phyloP scores from a whole-genome alignment of 2,329 filamentous ascomycete species.

The Exophiala bonariae region DNA sequence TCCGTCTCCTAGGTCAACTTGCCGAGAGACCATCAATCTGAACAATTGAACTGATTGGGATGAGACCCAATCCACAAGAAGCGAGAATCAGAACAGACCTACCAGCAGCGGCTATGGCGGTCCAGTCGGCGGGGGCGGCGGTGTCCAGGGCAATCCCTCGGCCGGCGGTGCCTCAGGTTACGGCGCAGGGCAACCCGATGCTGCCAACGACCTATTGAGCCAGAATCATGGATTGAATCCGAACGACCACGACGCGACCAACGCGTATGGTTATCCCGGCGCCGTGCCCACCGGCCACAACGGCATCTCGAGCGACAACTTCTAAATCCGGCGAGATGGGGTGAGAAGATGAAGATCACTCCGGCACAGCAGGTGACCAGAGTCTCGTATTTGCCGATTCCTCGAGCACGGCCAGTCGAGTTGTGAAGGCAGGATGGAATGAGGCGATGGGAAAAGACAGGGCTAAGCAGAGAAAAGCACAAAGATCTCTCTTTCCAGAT shows the following conservation, averaged over 20 bases:
- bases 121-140: constrained; percentile 35
- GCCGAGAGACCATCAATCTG: constrained; percentile 45
- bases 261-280: constrained; percentile 45
- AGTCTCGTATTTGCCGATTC: constrained; percentile 21
- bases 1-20: constrained; percentile 26
- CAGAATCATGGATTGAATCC: constrained; percentile 41
- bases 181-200: constrained; percentile 39
- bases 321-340: constrained; percentile 35
- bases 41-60: constrained; percentile 52
- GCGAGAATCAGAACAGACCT: constrained; percentile 62
- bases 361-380: constrained; percentile 20
- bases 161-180: constrained; percentile 35
- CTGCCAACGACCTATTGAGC: constrained; percentile 46
- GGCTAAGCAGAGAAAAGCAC: neutral
- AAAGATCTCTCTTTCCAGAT: neutral
- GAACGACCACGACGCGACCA: constrained; percentile 44
- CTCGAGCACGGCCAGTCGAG: constrained; percentile 23
- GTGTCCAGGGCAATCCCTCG: constrained; percentile 32
- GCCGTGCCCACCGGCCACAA: constrained; percentile 50
- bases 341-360: constrained; percentile 12
- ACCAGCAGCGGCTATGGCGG: constrained; percentile 47
- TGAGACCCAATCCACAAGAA: constrained; percentile 78
- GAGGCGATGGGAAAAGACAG: neutral
- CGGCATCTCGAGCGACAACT: constrained; percentile 44
- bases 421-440: constrained; percentile 7